Conservation (phyloP, 192 early-diverging fungal species). For the Linnemannia schmuckeri region DNA sequence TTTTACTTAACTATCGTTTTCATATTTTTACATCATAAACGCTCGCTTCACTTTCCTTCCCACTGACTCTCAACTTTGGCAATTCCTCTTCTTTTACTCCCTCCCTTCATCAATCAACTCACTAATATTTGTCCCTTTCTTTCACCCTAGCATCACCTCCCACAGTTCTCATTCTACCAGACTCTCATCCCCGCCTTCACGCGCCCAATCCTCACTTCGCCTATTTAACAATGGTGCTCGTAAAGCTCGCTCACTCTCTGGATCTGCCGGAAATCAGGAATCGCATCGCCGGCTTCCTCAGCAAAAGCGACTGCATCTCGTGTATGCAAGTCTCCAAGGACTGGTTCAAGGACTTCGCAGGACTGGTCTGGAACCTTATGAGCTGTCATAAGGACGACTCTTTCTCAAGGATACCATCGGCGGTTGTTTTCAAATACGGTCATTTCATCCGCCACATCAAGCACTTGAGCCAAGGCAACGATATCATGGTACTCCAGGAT, state of each 20-base stretch:
- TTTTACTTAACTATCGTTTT: too few relatives aligned
- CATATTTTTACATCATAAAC: too few relatives aligned
- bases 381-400: background rate
- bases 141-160: too few relatives aligned
- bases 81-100: too few relatives aligned
- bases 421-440: background rate
- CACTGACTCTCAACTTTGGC: too few relatives aligned
- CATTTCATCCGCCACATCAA: background rate
- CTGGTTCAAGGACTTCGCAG: conserved; percentile 9
- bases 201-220: too few relatives aligned
- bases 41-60: too few relatives aligned
- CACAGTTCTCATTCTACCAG: too few relatives aligned
- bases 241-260: background rate
- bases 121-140: too few relatives aligned
- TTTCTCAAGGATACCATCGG: background rate
- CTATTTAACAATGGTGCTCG: too few relatives aligned
- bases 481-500: background rate
- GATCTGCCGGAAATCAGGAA: conserved; percentile 2
- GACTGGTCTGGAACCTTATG: background rate
- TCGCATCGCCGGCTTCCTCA: background rate
- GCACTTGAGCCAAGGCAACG: background rate
- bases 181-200: too few relatives aligned
- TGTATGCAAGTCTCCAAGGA: conserved; percentile 8
- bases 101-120: too few relatives aligned
- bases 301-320: background rate